Percentiles rank a stretch among this genome's conserved stretches.
Evolutionary conservation across 306 rosid species (phyloP).

Genomic region (Datisca glomerata): DNA sequence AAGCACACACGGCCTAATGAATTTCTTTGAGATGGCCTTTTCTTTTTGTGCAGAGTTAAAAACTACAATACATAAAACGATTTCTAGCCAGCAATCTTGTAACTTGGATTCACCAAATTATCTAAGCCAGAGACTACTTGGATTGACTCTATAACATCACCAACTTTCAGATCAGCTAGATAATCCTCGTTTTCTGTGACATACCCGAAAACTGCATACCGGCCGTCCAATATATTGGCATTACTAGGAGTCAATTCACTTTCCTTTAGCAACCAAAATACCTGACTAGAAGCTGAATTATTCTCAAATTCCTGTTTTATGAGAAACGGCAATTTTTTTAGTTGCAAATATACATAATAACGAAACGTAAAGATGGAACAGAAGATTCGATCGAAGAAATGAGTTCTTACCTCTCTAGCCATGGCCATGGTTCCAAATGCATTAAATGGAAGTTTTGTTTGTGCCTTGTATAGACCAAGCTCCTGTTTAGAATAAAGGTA

Average conservation of each 20-base stretch:
- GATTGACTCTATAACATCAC: constrained; percentile 87
- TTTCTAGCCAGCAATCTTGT: constrained; percentile 77
- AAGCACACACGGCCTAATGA: too few species aligned
- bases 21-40: too few species aligned
- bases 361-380: not conserved
- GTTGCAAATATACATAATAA: not conserved
- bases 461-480: constrained; percentile 97
- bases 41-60: not conserved
- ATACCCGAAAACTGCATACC: constrained; percentile 83
- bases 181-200: constrained; percentile 72
- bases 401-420: constrained; percentile 85
- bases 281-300: constrained; percentile 86
- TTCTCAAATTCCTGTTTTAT: constrained; percentile 66
- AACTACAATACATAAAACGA: not conserved
- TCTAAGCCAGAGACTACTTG: constrained; percentile 84
- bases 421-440: constrained; percentile 99
- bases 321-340: not conserved
- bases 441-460: constrained; percentile 92
- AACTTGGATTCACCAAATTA: constrained; percentile 80
- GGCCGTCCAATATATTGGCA: constrained; percentile 89
- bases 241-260: constrained; percentile 96
- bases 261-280: constrained; percentile 94
- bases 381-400: too few species aligned
- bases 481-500: constrained; percentile 46
- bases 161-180: constrained; percentile 91